Base-by-base conservation (phyloP, 352 stramenopile species). In the Globisporangium middletonii region DNA sequence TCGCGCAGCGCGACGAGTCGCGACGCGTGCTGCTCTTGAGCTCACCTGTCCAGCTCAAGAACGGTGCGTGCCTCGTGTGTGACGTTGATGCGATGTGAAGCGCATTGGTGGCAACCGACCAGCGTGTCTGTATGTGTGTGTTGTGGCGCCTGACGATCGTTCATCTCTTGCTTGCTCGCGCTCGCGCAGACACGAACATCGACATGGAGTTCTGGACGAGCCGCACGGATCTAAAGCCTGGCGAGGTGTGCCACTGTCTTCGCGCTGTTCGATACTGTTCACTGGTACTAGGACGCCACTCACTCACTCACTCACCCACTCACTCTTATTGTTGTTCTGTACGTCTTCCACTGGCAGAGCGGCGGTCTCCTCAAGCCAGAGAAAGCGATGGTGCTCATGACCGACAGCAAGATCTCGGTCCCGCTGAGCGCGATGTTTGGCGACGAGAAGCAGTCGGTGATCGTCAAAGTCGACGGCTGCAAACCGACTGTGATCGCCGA, bases 41-140 rank as follows among this genome's bases (percentile, higher is more conserved):
- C 45, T 96, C 86, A n/a, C 84, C 85, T 7, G 86, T 94, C 3
- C 86, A 94, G 62, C 59, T 96, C 19, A 96, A 94, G 57, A 96
- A 96, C 63, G 79, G 81, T 86, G 73, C 43, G 69, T 77, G 23
- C 23, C 23, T 23, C 23, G 23, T 23, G 23, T 23, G 23, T 23
- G 23, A 62, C 48, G 12, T 4, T 11, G n/a, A 7, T 19, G 42
- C 13, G 42, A 46, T 42, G 37, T 42, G 37, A 15, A 42, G 23
- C 23, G 23, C 23, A 23, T 23, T 23, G 23, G 33, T 38, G 33
- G 12, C 33, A 8, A 35, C 30, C 30, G 12, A 9, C 33, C 33
- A 38, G 33, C 12, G 2, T 12, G 7, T 38, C 33, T 12, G 4
- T 38, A 4, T 9, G 13, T 37, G 26, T 35, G 23, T 23, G 33